These are phyloP conservation scores for Globisporangium barbulae DNA, from an alignment of 352 stramenopile genomes.

Conservation along the genomic window DNA sequence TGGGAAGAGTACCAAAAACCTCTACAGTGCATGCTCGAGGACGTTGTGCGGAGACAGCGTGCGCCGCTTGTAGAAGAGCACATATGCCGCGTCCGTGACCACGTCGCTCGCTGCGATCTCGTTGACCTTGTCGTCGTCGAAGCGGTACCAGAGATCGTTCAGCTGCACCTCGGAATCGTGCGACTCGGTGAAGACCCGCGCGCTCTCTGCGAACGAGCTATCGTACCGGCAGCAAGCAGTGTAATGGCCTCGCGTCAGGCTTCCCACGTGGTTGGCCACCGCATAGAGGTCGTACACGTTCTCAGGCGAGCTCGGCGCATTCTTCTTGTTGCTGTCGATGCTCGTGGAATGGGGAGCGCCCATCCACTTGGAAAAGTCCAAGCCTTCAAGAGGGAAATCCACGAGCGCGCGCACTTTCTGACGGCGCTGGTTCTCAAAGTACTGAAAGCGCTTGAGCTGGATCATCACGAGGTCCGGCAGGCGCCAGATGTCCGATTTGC, in stretches of 20 bases:
- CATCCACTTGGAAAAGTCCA: slow-evolving; percentile 82
- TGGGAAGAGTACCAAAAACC: background rate
- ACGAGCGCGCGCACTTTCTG: slow-evolving; percentile 82
- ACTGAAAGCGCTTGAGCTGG: slow-evolving; percentile 89
- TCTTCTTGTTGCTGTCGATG: slow-evolving; percentile 5
- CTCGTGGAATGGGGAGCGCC: slow-evolving; percentile 13
- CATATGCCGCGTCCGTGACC: slow-evolving; percentile 84
- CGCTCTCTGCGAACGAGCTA: slow-evolving; percentile 56
- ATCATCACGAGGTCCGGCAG: slow-evolving; percentile 85
- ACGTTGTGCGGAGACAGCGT: slow-evolving; percentile 70
- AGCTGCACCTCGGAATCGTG: slow-evolving; percentile 39
- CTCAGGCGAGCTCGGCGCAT: background rate
- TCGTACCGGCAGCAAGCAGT: slow-evolving; percentile 82
- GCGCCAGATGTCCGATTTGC: slow-evolving; percentile 64
- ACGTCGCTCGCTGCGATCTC: slow-evolving; percentile 73
- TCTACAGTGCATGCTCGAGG: slow-evolving; percentile 56
- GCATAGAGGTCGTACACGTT: slow-evolving; percentile 94
- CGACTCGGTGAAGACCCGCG: slow-evolving; percentile 37
- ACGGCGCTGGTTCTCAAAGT: slow-evolving; percentile 80
- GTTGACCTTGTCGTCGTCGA: slow-evolving; percentile 79
- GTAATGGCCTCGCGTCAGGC: slow-evolving; percentile 95
- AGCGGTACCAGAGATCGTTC: slow-evolving; percentile 73
- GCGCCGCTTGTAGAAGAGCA: slow-evolving; percentile 90
- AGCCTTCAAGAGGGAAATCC: slow-evolving; percentile 72
- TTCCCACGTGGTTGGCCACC: slow-evolving; percentile 97